Percentiles rank a stretch among this genome's conserved stretches.
phyloP scores from a whole-genome alignment of 192 early-diverging fungal genomes.

The Gigaspora rosea region DNA sequence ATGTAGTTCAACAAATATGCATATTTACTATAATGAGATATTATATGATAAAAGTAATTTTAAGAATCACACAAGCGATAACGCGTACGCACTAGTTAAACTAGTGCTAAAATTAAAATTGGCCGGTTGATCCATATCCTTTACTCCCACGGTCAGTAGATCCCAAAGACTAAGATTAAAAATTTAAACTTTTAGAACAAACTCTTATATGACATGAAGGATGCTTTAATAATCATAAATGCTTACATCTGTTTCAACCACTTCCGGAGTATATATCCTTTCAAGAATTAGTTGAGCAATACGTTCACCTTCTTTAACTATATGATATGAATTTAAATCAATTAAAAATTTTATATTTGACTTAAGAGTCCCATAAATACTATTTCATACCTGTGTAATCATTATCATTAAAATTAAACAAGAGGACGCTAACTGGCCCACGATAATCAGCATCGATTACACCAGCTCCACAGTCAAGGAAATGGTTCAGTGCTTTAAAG shows the following conservation, averaged over 20 bases:
- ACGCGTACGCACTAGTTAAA: too few relatives aligned
- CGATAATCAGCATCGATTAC: conserved; percentile 92
- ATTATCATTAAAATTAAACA: conserved; percentile 84
- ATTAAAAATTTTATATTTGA: conserved; percentile 89
- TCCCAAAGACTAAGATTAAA: too few relatives aligned
- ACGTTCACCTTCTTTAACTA: conserved; percentile 86
- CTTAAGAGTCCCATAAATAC: conserved; percentile 68
- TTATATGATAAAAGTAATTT: too few relatives aligned
- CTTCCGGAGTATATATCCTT: conserved; percentile 74
- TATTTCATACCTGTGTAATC: conserved; percentile 40
- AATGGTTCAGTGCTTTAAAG: conserved; percentile 8
- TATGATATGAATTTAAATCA: conserved; percentile 64
- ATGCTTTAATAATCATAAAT: too few relatives aligned
- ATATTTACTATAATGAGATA: too few relatives aligned
- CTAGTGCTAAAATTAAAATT: too few relatives aligned
- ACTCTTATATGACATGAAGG: too few relatives aligned
- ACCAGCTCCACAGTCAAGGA: conserved; percentile 58
- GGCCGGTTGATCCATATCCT: too few relatives aligned
- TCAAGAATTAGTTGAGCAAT: conserved; percentile 97
- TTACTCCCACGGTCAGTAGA: too few relatives aligned
- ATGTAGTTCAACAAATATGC: too few relatives aligned
- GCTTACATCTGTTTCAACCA: conserved; percentile 70
- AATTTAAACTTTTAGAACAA: too few relatives aligned
- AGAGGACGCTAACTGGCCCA: conserved; percentile 77
- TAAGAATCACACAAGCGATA: too few relatives aligned